Base-by-base conservation (phyloP, 2,329 filamentous ascomycete species). In the Stemphylium beticola region DNA sequence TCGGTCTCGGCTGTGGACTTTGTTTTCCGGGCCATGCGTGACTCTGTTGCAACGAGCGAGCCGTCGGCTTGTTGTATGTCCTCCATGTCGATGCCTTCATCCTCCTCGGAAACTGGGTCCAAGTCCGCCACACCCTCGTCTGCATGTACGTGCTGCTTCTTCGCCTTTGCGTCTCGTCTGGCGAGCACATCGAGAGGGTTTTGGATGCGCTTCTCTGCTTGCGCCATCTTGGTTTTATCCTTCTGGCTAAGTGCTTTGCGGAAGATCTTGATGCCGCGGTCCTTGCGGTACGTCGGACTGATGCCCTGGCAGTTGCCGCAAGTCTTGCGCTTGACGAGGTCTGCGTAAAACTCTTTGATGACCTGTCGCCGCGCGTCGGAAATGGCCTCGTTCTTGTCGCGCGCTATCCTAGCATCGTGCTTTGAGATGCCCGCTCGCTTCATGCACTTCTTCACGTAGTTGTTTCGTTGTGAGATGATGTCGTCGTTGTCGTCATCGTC, bases 181-280 rank as follows among this genome's bases (percentile, higher is more conserved):
- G 80, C 75, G 41, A 86, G 77, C 55, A 88, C 79, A 11, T 90
- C 76, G 65, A 96, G 81, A 3, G 90, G 88, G 70, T 95, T 91
- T 46, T 83, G 82, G 32, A 85, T 81, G 65, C 87, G 88, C 71
- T 92, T 85, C 49, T 86, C 83, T 42, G 76, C 76, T 63, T 90
- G 86, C 3, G 87, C 83, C 89, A 96, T 96, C 58, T 88, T 87
- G 37, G 86, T 83, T 72, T 87, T 86, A 32, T 95, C 87, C 74
- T 96, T 96, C 41, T 83, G 77, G 41, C 83, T 85, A 52, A 97
- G 78, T 2, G 89, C 81, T 71, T 90, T 95, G 72, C 93, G 88
- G 75, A 98, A 99, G 49, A 99, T 92, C 76, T 98, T 99, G 71
- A 93, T 89, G 67, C 87, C 95, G 38, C 89, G 85, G 68, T 99